Evolutionary conservation across 257 asterid genomes (phyloP).

Genomic region (Solanum pimpinellifolium): DNA sequence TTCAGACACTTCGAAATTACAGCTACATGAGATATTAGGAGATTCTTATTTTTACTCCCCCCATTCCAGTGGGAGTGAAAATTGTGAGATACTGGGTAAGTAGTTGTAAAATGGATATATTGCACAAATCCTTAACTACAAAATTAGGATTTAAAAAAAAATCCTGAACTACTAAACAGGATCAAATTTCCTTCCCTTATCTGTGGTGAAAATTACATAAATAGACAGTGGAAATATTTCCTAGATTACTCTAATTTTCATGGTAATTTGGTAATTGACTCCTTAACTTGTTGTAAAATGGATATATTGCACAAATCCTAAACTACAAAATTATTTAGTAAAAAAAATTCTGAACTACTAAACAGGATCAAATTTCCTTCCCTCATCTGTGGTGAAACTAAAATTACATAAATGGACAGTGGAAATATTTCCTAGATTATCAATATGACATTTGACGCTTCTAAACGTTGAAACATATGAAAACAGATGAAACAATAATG

Average conservation of each 20-base stretch:
- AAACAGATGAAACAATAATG: neutral
- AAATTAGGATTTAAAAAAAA: too few relatives aligned
- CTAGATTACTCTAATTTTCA: neutral
- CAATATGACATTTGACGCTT: neutral
- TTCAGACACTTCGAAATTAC: neutral
- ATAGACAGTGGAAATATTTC: too few relatives aligned
- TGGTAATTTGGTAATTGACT: neutral
- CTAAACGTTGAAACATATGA: neutral
- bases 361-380: neutral
- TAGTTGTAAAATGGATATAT: neutral
- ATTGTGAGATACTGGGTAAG: neutral
- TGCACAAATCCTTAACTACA: too few relatives aligned
- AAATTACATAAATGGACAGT: neutral
- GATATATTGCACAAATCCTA: neutral
- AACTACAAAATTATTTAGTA: neutral
- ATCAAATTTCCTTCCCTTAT: too few relatives aligned
- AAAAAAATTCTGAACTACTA: neutral
- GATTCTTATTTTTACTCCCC: neutral
- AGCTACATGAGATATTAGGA: neutral
- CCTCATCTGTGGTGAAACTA: neutral
- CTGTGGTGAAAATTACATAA: too few relatives aligned
- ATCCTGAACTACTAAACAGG: too few relatives aligned
- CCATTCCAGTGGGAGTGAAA: neutral
- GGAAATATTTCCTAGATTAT: neutral
- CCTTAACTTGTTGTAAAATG: neutral